phyloP scores from a whole-genome alignment of 331 rosid species.

The Pyrus hybrid region DNA sequence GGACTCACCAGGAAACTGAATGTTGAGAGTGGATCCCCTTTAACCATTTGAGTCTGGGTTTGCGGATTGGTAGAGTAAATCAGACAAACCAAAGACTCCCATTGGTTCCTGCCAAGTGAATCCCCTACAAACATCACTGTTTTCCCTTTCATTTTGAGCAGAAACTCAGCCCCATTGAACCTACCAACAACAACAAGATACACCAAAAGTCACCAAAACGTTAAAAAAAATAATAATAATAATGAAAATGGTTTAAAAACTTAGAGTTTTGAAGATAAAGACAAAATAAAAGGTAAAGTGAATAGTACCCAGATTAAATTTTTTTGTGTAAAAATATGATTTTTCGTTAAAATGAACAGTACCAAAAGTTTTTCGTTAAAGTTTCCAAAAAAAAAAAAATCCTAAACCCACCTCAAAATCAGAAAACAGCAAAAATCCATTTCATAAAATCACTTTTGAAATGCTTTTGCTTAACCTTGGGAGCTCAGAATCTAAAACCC shows the following conservation, averaged over 20 bases:
- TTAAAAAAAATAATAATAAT: too few relatives aligned
- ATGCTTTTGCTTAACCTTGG: constrained; percentile 53
- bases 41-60: constrained; percentile 52
- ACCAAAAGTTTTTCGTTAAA: too few relatives aligned
- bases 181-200: constrained; percentile 49
- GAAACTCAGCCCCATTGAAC: constrained; percentile 78
- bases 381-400: too few relatives aligned
- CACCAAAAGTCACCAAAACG: constrained; percentile 27
- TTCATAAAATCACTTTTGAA: background rate
- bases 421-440: background rate
- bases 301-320: too few relatives aligned
- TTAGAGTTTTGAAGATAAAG: too few relatives aligned
- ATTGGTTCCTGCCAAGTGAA: constrained; percentile 84
- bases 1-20: constrained; percentile 75
- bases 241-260: too few relatives aligned
- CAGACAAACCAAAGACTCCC: constrained; percentile 91
- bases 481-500: constrained; percentile 50
- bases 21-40: constrained; percentile 78
- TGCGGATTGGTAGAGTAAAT: constrained; percentile 49
- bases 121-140: constrained; percentile 95
- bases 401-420: constrained; percentile 6
- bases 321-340: too few relatives aligned
- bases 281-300: too few relatives aligned
- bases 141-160: constrained; percentile 68
- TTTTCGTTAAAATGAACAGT: too few relatives aligned